Evolutionary conservation across 345 rosid genomes (phyloP).

Genomic region (Eucalyptus grandis): DNA sequence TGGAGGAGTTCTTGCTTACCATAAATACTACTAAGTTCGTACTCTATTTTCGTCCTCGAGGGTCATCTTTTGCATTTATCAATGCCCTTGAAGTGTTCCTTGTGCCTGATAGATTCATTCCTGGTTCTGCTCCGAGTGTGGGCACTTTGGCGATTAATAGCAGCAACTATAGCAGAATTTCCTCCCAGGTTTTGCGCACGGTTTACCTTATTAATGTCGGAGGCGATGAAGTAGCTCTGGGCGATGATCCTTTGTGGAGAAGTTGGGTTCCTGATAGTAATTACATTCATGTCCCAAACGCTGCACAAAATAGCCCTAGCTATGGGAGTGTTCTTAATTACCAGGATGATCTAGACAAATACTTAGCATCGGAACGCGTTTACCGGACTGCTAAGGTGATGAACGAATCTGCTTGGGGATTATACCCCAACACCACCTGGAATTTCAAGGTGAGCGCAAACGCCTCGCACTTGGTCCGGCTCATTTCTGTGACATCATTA

Average conservation of each 20-base stretch:
- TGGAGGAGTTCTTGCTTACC: conserved; percentile 34
- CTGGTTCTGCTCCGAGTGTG: not conserved
- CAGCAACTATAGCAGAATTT: not conserved
- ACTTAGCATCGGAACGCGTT: conserved; percentile 10
- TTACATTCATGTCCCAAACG: not conserved
- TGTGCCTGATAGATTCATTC: conserved; percentile 12
- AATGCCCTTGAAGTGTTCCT: conserved; percentile 60
- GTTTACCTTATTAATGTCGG: conserved; percentile 35
- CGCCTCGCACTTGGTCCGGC: conserved; percentile 24
- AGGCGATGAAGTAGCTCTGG: conserved; percentile 7
- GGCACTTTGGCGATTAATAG: not conserved
- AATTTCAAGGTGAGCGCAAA: conserved; percentile 20
- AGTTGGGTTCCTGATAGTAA: conserved; percentile 26
- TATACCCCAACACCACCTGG: conserved; percentile 29
- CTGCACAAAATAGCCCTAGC: rapidly evolving
- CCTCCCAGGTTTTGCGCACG: conserved; percentile 8
- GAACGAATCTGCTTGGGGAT: not conserved
- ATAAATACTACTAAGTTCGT: not conserved
- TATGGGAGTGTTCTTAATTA: rapidly evolving
- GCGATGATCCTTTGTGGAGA: conserved; percentile 22
- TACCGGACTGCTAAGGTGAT: conserved; percentile 27
- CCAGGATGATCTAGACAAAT: not conserved
- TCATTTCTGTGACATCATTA: conserved; percentile 44
- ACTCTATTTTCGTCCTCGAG: conserved; percentile 21
- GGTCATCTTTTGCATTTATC: conserved; percentile 33